phyloP scores from a whole-genome alignment of 768 basidiomycete genomes.

The Xanthoconium stramineum region DNA sequence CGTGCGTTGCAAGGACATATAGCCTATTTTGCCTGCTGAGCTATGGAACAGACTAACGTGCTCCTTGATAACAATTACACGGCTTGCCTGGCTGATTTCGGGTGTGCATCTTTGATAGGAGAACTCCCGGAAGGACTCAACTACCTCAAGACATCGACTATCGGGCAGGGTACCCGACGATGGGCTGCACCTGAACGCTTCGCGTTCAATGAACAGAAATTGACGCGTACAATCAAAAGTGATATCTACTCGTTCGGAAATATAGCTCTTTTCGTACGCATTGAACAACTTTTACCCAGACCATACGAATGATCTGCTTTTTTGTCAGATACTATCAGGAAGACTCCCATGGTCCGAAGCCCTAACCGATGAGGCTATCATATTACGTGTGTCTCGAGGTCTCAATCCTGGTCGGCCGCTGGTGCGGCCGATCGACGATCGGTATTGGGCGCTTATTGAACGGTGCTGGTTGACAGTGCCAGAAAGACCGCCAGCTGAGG shows the following conservation, averaged over 20 bases:
- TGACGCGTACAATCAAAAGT: background rate
- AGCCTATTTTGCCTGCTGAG: background rate
- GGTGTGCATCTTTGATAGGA: too few species aligned
- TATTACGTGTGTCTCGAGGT: slow-evolving; percentile 3
- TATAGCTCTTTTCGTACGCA: slow-evolving; percentile 16
- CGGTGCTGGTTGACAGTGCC: slow-evolving; percentile 2
- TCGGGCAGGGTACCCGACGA: slow-evolving; percentile 34
- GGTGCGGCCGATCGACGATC: background rate
- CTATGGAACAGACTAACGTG: background rate
- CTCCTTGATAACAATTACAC: background rate
- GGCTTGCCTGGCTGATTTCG: background rate
- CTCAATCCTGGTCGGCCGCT: background rate
- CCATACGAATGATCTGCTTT: background rate
- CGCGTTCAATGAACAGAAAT: slow-evolving; percentile 3
- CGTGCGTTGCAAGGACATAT: background rate
- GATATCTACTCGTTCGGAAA: too few species aligned
- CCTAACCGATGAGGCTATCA: background rate
- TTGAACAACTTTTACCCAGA: background rate
- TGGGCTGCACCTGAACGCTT: slow-evolving; percentile 41
- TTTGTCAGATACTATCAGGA: slow-evolving; percentile 25
- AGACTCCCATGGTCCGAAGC: too few species aligned
- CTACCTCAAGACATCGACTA: slow-evolving; percentile 25
- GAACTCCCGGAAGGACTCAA: too few species aligned
- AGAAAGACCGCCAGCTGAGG: background rate
- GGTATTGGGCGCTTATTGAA: slow-evolving; percentile 7